These are phyloP conservation scores for Penicillium sp. DNA, from an alignment of 2,329 filamentous ascomycete genomes.

Conservation along the genomic window DNA sequence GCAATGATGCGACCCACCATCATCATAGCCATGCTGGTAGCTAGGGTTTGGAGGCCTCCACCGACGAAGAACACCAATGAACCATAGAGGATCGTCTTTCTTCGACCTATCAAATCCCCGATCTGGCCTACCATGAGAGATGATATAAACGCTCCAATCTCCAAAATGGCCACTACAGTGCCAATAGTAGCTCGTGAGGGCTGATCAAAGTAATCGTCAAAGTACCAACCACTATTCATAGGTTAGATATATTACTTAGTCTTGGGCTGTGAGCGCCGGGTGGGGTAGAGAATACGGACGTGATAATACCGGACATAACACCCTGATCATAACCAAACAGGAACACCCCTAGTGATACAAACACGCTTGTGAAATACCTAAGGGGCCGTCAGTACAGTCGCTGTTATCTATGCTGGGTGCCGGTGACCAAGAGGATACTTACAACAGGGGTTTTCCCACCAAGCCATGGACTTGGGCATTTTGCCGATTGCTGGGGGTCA, in stretches of 20 bases:
- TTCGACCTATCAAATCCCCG: conserved; percentile 86
- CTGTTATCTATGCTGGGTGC: not conserved
- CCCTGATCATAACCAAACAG: conserved; percentile 67
- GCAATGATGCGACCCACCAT: conserved; percentile 76
- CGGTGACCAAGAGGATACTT: conserved; percentile 36
- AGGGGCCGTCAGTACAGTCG: conserved; percentile 22
- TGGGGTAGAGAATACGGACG: conserved; percentile 44
- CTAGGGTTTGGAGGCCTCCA: conserved; percentile 79
- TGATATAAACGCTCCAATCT: conserved; percentile 88
- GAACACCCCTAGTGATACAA: conserved; percentile 64
- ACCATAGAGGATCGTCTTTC: conserved; percentile 89
- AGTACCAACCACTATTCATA: conserved; percentile 70
- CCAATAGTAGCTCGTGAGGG: conserved; percentile 85
- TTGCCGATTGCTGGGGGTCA: conserved; percentile 71
- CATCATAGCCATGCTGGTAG: conserved; percentile 88
- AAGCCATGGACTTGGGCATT: conserved; percentile 81
- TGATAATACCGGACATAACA: conserved; percentile 70
- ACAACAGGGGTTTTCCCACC: conserved; percentile 94
- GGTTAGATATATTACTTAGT: conserved; percentile 13
- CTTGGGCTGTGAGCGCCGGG: not conserved
- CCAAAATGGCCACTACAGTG: conserved; percentile 96
- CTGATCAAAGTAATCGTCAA: conserved; percentile 89
- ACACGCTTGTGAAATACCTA: conserved; percentile 92
- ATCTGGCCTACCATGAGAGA: conserved; percentile 84
- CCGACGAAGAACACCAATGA: conserved; percentile 84